Evolutionary conservation across 2,329 filamentous ascomycete genomes (phyloP).

Genomic region (Phaeosphaeria sp.): DNA sequence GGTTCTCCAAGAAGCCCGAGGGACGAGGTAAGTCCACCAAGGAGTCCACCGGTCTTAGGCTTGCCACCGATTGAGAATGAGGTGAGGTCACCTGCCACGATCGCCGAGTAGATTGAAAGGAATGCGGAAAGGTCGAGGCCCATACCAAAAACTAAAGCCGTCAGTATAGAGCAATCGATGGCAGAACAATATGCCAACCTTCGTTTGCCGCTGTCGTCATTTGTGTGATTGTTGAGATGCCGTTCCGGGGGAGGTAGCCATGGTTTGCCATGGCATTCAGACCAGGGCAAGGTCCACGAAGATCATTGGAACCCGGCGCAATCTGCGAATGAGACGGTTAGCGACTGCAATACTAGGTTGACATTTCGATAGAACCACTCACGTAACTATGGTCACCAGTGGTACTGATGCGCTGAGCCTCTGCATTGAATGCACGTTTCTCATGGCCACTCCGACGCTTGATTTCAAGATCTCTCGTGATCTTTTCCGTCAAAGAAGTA

Average conservation of each 20-base stretch:
- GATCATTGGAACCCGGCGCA: neutral
- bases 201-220: neutral
- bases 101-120: neutral
- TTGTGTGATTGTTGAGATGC: neutral
- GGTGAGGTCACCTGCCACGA: neutral
- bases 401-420: slow-evolving; percentile 18
- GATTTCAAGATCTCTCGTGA: slow-evolving; percentile 11
- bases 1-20: neutral
- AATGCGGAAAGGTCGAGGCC: neutral
- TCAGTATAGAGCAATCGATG: neutral
- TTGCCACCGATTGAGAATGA: neutral
- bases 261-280: neutral
- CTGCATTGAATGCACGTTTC: slow-evolving; percentile 17
- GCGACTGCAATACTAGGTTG: neutral
- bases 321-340: neutral
- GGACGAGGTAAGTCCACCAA: neutral
- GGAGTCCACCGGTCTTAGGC: neutral
- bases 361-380: neutral
- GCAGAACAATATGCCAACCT: neutral
- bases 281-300: neutral
- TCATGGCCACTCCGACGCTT: slow-evolving; percentile 9
- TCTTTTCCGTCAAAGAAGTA: slow-evolving; percentile 16
- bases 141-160: neutral
- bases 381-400: slow-evolving; percentile 20
- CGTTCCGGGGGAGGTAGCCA: neutral